Conservation (phyloP, 768 basidiomycete genomes). For the Russula virescens region DNA sequence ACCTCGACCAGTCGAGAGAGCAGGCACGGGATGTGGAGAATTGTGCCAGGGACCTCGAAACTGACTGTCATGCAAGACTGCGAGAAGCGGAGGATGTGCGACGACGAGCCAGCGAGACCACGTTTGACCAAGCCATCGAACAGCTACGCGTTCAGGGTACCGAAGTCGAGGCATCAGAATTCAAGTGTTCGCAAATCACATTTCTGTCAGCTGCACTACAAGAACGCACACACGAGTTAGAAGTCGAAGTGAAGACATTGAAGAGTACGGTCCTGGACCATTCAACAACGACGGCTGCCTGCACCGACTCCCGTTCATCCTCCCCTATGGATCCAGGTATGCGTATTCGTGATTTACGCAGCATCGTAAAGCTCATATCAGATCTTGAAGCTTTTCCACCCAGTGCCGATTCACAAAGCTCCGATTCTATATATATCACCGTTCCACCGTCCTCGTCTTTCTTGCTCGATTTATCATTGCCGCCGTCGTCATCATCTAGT, state of each 20-base stretch:
- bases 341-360: neutral
- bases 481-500: neutral
- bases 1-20: too few species aligned
- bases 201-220: too few species aligned
- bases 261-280: neutral
- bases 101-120: too few species aligned
- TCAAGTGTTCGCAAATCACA: too few species aligned
- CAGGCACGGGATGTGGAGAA: too few species aligned
- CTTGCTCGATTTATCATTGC: neutral
- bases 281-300: neutral
- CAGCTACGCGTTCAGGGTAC: too few species aligned
- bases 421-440: slow-evolving; percentile 5
- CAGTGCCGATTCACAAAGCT: neutral
- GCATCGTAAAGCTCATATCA: neutral
- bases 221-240: too few species aligned
- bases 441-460: neutral
- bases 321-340: neutral
- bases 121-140: too few species aligned
- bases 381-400: neutral
- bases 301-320: neutral
- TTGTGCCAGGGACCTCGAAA: too few species aligned
- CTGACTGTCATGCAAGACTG: too few species aligned
- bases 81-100: too few species aligned
- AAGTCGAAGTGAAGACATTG: neutral
- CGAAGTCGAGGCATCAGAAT: too few species aligned